A percentile compares a stretch with the other conserved stretches of the same genome.
phyloP scores from a whole-genome alignment of 495 filamentous ascomycete species.

The Tetracladium setigerum region DNA sequence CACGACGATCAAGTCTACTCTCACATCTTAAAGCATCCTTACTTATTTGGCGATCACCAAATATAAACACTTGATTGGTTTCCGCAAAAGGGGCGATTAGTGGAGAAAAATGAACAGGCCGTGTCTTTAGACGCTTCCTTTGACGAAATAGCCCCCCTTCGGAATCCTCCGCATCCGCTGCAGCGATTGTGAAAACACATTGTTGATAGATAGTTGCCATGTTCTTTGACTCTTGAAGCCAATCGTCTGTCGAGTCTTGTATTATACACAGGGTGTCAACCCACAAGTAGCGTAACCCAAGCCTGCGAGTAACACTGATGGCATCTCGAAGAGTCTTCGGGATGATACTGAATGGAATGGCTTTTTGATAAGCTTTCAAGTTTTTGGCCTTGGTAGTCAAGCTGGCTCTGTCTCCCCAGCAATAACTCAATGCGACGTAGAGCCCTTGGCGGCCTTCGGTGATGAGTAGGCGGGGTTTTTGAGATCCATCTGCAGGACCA shows the following conservation, averaged over 20 bases:
- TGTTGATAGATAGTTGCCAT: conserved; percentile 24
- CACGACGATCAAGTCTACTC: no score
- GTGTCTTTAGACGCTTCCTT: no score
- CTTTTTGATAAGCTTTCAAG: conserved; percentile 7
- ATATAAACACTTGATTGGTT: no score
- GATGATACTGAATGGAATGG: conserved; percentile 13
- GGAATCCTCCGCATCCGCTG: conserved; percentile 11
- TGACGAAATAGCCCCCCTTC: no score
- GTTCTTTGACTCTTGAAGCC: conserved; percentile 14
- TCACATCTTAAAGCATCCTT: no score
- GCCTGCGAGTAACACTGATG: conserved; percentile 15
- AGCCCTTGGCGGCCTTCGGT: conserved; percentile 5
- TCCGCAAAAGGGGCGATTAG: no score
- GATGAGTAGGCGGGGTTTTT: conserved; percentile 5
- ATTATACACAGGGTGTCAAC: conserved; percentile 25
- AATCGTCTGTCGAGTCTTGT: conserved; percentile 17
- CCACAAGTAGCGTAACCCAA: conserved; percentile 24
- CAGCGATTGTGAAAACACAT: conserved; percentile 15
- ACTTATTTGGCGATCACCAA: no score
- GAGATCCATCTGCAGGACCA: conserved; percentile 1
- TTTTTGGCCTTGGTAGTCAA: conserved; percentile 14
- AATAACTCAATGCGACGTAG: conserved; percentile 20
- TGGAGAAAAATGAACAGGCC: no score
- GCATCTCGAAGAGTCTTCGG: conserved; percentile 18
- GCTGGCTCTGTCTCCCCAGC: conserved; percentile 17